phyloP scores from a whole-genome alignment of 2,329 filamentous ascomycete species.

The Botrytis galanthina region DNA sequence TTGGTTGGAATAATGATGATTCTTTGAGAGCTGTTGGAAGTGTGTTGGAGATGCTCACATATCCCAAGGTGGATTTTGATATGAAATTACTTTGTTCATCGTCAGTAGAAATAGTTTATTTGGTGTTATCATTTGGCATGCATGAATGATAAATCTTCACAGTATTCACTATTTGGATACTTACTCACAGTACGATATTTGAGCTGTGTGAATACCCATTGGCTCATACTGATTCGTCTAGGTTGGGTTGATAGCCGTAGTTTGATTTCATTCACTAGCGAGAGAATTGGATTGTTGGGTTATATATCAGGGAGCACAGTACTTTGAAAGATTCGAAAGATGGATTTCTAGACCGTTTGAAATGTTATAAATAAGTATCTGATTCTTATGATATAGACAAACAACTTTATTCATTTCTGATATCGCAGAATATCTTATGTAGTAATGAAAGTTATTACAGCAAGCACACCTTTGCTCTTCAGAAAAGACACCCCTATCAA shows the following conservation, averaged over 20 bases:
- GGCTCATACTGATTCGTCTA: neutral
- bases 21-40: too few species aligned
- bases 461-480: neutral
- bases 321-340: too few species aligned
- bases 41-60: neutral
- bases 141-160: neutral
- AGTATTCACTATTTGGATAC: neutral
- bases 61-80: fast-evolving
- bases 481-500: neutral
- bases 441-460: neutral
- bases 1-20: too few species aligned
- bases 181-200: neutral
- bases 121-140: neutral
- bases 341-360: fast-evolving
- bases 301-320: too few species aligned
- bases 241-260: neutral
- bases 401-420: neutral
- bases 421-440: neutral
- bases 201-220: neutral
- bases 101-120: neutral
- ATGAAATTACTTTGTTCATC: neutral
- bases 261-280: neutral
- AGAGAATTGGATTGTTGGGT: neutral
- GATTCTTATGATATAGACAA: neutral
- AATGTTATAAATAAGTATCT: neutral